Base-by-base conservation (phyloP, 1,284 basidiomycete species). In the Boletellus sp. region DNA sequence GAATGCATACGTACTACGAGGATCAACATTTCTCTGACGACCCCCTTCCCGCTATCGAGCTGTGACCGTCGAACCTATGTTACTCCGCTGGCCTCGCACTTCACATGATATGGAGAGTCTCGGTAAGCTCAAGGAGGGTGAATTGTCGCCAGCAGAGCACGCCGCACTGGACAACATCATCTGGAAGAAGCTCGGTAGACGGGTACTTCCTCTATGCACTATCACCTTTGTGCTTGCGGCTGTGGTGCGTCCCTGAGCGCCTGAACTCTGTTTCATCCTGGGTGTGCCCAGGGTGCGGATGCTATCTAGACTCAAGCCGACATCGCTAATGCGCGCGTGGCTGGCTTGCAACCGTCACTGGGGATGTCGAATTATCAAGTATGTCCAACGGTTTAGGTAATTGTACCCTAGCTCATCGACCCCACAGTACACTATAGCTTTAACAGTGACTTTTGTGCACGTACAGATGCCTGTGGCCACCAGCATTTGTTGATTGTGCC, bases 251-350 rank as follows among this genome's bases (percentile, higher is more conserved):
- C 32, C 15, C 24, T 44, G 22, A 15, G 33, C 35, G 30, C 15
- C 24, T 36, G 22, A 19, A 32, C 35, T 30, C n/a, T 11, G 18
- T 26, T 38, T 12, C 26, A 22, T 30, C 12, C 16, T 4, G 21
- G 13, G 10, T 13, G 5, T 49, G 7, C 37, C 19, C 18, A n/a
- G 8, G 15, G 22, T 11, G 13, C 30, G 2, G 5, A 33, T 5
- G 13, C 21, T 44, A 12, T 36, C 19, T 42, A 65, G 62, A 62
- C 64, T 39, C 58, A 74, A 36, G 75, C 77, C 4, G 83, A 82
- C 55, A 72, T 84, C 24, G 78, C 74, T 5, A 85, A 86, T 60
- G 82, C 83, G n/a, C 73, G 76, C 1, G 72, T 85, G 0, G 83
- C 81, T 15, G 82, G 83, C 4, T 65, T 85, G 30, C 76, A 81